These are phyloP conservation scores for Onygena corvina DNA, from an alignment of 2,329 filamentous ascomycete species.

Conservation along the genomic window DNA sequence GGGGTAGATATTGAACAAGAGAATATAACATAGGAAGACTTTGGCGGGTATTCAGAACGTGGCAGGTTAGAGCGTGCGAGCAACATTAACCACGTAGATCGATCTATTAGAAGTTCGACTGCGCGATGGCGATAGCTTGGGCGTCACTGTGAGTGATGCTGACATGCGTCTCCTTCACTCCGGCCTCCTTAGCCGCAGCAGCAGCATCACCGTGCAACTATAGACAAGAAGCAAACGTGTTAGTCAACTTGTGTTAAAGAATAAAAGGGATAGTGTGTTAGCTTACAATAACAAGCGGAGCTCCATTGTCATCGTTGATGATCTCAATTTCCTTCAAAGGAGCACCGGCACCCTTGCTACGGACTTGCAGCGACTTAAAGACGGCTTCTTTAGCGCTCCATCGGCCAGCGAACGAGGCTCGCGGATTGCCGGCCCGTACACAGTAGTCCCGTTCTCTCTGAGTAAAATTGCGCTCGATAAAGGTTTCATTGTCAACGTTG, in stretches of 20 bases:
- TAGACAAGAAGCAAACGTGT: constrained; percentile 9
- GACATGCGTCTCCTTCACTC: constrained; percentile 77
- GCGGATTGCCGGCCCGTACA: constrained; percentile 61
- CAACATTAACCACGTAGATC: not conserved
- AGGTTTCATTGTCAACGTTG: constrained; percentile 88
- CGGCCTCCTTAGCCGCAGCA: constrained; percentile 68
- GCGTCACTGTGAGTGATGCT: constrained; percentile 93
- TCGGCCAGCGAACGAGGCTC: constrained; percentile 83
- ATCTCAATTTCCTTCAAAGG: constrained; percentile 93
- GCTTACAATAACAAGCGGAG: constrained; percentile 73
- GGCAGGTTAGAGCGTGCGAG: not conserved
- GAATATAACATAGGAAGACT: not conserved
- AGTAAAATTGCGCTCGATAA: constrained; percentile 92
- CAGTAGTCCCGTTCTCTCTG: constrained; percentile 75
- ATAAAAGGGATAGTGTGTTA: constrained; percentile 12
- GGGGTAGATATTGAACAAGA: not conserved
- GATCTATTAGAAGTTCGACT: constrained; percentile 27
- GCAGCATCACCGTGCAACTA: constrained; percentile 81
- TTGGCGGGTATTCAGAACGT: not conserved
- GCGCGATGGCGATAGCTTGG: constrained; percentile 88
- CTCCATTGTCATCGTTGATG: constrained; percentile 63
- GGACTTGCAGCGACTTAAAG: constrained; percentile 89
- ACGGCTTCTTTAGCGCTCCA: constrained; percentile 98
- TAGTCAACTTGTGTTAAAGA: constrained; percentile 4
- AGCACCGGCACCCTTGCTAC: constrained; percentile 76